Conservation (phyloP, 306 rosid genomes). For the Arachis stenosperma region DNA sequence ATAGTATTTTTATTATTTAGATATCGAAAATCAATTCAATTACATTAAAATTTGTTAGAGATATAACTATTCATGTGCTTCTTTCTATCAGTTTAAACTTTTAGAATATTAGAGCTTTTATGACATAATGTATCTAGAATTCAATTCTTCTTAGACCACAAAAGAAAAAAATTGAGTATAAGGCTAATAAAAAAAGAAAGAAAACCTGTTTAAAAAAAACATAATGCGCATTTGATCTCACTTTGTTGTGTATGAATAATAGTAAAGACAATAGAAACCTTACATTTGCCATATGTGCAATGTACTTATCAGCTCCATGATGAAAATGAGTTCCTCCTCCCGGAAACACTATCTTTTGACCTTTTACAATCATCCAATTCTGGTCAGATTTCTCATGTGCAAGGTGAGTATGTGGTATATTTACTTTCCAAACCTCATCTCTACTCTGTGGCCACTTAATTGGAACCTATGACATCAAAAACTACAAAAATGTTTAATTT, state of each 20-base stretch:
- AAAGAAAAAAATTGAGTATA: no score
- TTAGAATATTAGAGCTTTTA: no score
- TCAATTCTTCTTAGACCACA: no score
- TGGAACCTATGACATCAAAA: slow-evolving; percentile 42
- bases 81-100: no score
- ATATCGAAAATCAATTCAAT: no score
- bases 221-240: neutral
- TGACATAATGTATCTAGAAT: no score
- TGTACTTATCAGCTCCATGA: slow-evolving; percentile 50
- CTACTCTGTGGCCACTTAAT: slow-evolving; percentile 51
- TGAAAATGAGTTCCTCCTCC: slow-evolving; percentile 55
- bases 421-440: slow-evolving; percentile 54
- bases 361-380: slow-evolving; percentile 55
- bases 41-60: no score
- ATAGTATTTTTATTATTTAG: no score
- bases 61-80: no score
- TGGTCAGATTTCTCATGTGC: slow-evolving; percentile 55
- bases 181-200: no score
- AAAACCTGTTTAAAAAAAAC: no score
- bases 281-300: slow-evolving; percentile 50
- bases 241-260: neutral
- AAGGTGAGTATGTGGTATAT: slow-evolving; percentile 52
- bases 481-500: neutral
- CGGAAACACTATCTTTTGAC: slow-evolving; percentile 49
- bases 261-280: slow-evolving; percentile 15